Evolutionary conservation across 2,329 filamentous ascomycete species (phyloP).

Genomic region (Amylocarpus encephaloides): DNA sequence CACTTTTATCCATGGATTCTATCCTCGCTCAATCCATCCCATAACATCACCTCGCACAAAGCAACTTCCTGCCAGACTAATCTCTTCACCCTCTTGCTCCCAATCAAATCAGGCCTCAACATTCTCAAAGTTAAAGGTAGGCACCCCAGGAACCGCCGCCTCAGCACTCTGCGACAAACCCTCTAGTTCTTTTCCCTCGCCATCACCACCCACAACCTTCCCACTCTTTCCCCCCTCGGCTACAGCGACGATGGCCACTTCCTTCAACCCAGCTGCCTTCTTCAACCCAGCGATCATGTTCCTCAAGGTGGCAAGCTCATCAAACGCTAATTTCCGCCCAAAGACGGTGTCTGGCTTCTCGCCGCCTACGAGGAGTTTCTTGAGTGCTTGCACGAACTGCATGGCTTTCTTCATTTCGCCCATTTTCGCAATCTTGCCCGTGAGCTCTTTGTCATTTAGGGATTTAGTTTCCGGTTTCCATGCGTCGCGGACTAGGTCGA

Average conservation of each 20-base stretch:
- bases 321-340: constrained; percentile 77
- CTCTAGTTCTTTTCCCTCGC: constrained; percentile 51
- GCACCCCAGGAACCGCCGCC: constrained; percentile 72
- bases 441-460: constrained; percentile 75
- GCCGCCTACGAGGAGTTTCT: constrained; percentile 71
- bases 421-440: constrained; percentile 71
- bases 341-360: constrained; percentile 64
- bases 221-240: constrained; percentile 59
- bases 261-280: constrained; percentile 64
- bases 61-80: no score
- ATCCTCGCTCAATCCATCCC: no score
- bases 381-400: constrained; percentile 87
- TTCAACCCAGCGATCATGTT: constrained; percentile 77
- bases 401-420: constrained; percentile 95
- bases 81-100: neutral
- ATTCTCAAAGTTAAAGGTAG: constrained; percentile 82
- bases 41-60: no score
- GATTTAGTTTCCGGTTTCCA: constrained; percentile 57
- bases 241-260: constrained; percentile 66
- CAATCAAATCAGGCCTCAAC: constrained; percentile 38
- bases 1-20: no score
- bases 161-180: constrained; percentile 57
- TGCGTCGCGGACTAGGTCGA: constrained; percentile 67
- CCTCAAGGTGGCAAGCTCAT: constrained; percentile 68
- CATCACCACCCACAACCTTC: constrained; percentile 44